Evolutionary conservation across 164 flowering plant species (phyloP).

Genomic region (Dillenia turbinata): DNA sequence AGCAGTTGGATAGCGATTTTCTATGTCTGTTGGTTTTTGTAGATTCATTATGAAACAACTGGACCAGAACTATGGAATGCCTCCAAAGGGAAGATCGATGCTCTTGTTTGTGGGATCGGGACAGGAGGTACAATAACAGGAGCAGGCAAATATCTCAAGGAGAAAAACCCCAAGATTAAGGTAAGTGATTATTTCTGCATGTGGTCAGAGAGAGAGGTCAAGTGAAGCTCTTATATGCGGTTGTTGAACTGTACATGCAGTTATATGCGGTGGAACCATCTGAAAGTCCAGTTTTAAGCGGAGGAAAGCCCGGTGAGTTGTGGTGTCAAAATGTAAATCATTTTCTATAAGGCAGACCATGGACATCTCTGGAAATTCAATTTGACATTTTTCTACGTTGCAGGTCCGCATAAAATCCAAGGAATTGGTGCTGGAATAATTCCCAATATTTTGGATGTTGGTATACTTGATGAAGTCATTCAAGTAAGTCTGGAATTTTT

Average conservation of each 20-base stretch:
- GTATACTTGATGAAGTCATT: conserved; percentile 50
- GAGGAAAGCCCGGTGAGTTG: conserved; percentile 51
- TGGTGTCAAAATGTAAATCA: not conserved
- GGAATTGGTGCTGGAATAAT: conserved; percentile 43
- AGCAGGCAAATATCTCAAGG: conserved; percentile 40
- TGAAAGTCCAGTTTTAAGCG: conserved; percentile 47
- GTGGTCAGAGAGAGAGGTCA: not conserved
- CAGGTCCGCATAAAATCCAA: conserved; percentile 37
- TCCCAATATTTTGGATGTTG: conserved; percentile 30
- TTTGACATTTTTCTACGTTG: not conserved
- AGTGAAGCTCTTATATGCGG: not conserved
- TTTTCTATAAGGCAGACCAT: no score
- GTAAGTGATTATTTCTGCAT: conserved; percentile 10
- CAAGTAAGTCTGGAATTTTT: conserved; percentile 34
- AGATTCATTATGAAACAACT: conserved; percentile 48
- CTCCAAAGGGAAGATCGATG: conserved; percentile 42
- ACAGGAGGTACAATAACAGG: conserved; percentile 55
- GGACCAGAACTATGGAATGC: conserved; percentile 59
- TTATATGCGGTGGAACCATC: conserved; percentile 52
- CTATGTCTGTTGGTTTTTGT: not conserved
- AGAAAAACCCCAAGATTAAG: conserved; percentile 43
- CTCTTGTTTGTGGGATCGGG: conserved; percentile 50
- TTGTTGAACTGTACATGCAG: conserved; percentile 14
- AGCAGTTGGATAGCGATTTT: not conserved
- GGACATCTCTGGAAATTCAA: no score